Percentiles rank a stretch among this genome's conserved stretches.
Evolutionary conservation across 352 stramenopile species (phyloP).

Genomic region (Phytophthora pseudosyringae): DNA sequence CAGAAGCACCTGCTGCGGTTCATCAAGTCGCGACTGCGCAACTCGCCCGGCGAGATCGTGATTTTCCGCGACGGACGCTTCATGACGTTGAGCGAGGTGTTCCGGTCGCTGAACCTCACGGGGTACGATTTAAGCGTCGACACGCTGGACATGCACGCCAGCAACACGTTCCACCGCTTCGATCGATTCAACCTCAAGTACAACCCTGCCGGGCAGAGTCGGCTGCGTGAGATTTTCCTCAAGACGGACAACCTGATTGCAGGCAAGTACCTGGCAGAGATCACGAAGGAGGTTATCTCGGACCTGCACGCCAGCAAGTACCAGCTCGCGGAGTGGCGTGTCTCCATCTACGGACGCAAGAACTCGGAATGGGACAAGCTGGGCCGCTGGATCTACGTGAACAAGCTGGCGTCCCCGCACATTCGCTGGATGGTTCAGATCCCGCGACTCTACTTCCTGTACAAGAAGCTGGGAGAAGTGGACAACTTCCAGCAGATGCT

Average conservation of each 20-base stretch:
- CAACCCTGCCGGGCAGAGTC: conserved; percentile 94
- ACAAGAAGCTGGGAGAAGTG: conserved; percentile 92
- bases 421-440: conserved; percentile 99
- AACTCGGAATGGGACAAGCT: conserved; percentile 97
- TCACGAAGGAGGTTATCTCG: conserved; percentile 94
- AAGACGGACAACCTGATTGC: conserved; percentile 99
- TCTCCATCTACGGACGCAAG: conserved; percentile 95
- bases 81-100: conserved; percentile 96
- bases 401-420: conserved; percentile 93
- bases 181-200: conserved; percentile 99
- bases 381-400: conserved; percentile 96
- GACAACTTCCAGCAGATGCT: conserved; percentile 98
- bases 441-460: conserved; percentile 97
- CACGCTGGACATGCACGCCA: conserved; percentile 99
- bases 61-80: conserved; percentile 96
- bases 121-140: conserved; percentile 99
- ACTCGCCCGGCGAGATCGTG: conserved; percentile 92
- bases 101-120: conserved; percentile 93
- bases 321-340: conserved; percentile 94
- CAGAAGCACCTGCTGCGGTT: conserved; percentile 95
- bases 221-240: conserved; percentile 98
- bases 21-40: conserved; percentile 85
- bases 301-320: conserved; percentile 94
- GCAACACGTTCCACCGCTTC: conserved; percentile 99
- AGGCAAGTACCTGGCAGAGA: conserved; percentile 95